Percentiles rank a stretch among this genome's conserved stretches.
Conservation (phyloP, 169 alveolate species). For the Plasmodium falciparum region DNA sequence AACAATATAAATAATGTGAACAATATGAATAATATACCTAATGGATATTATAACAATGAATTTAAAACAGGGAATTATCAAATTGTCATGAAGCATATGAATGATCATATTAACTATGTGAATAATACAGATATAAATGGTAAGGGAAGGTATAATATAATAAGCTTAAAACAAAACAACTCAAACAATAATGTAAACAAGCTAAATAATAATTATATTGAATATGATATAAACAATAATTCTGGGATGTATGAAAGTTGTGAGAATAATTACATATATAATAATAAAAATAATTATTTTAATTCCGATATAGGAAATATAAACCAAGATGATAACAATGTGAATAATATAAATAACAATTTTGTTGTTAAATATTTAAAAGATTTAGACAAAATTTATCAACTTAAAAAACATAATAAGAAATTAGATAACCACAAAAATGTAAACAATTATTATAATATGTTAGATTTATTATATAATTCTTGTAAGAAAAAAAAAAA, state of each 20-base stretch:
- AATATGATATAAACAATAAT: constrained; percentile 55
- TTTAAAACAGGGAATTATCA: too few relatives aligned
- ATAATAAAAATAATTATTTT: not conserved
- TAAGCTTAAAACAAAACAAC: constrained; percentile 22
- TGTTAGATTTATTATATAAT: constrained; percentile 39
- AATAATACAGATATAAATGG: not conserved
- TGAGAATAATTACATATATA: not conserved
- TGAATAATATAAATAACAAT: not conserved
- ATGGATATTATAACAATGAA: too few relatives aligned
- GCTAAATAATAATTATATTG: constrained; percentile 41
- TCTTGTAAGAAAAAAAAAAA: constrained; percentile 40
- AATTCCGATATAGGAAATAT: not conserved
- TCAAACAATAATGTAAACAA: constrained; percentile 7
- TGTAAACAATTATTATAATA: constrained; percentile 29
- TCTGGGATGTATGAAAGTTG: not conserved
- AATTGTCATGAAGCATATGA: too few relatives aligned
- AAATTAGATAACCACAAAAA: constrained; percentile 14
- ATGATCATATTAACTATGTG: not conserved
- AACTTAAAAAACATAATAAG: constrained; percentile 18
- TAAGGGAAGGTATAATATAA: not conserved
- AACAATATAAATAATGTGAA: too few relatives aligned
- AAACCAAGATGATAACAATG: not conserved
- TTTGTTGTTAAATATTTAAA: constrained; percentile 38
- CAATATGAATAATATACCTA: too few relatives aligned
- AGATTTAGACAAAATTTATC: constrained; percentile 37